Evolutionary conservation across 1,284 basidiomycete genomes (phyloP).

Genomic region (Cystobasidium slooffiae): DNA sequence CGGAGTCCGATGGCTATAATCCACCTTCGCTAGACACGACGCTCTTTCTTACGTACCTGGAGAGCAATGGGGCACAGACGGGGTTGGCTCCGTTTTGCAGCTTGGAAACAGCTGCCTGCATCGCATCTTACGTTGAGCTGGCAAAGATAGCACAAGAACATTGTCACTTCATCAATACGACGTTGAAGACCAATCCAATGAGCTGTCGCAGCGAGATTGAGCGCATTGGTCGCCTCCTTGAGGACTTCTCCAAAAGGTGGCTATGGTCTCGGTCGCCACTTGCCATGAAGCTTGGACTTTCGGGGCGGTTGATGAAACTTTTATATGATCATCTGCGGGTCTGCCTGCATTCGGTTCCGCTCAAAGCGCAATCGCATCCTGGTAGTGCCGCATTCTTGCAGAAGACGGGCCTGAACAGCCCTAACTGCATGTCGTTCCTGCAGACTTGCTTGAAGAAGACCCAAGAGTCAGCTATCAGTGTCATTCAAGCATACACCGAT

Average conservation of each 20-base stretch:
- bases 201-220: constrained; percentile 10
- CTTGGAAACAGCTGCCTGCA: constrained; percentile 15
- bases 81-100: constrained; percentile 1
- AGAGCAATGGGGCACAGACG: neutral
- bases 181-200: constrained; percentile 4
- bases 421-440: constrained; percentile 4
- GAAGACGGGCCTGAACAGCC: neutral
- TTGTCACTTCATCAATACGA: constrained; percentile 7
- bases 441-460: constrained; percentile 21
- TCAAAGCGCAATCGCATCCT: constrained; percentile 17
- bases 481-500: constrained; percentile 23
- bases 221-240: constrained; percentile 2
- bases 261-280: constrained; percentile 13
- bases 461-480: constrained; percentile 11
- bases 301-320: constrained; percentile 11
- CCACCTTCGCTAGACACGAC: constrained; percentile 10
- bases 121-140: constrained; percentile 23
- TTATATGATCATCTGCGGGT: constrained; percentile 18
- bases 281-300: constrained; percentile 8
- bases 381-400: constrained; percentile 6
- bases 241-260: constrained; percentile 20
- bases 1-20: constrained; percentile 17
- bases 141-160: constrained; percentile 21
- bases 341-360: constrained; percentile 20
- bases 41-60: constrained; percentile 10